Evolutionary conservation across 352 stramenopile species (phyloP).

Genomic region (Blastocystis sp.): DNA sequence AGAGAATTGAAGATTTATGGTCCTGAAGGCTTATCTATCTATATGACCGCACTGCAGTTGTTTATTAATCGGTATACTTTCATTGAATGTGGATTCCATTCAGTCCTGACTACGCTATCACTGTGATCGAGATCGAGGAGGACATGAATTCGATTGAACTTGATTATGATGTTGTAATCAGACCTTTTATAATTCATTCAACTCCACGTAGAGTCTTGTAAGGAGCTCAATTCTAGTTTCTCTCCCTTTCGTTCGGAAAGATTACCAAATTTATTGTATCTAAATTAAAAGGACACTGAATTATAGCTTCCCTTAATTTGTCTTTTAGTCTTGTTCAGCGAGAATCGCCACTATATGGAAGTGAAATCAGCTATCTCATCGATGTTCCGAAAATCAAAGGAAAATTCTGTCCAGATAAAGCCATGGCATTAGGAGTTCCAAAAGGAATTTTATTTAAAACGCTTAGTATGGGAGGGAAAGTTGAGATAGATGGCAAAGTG

Average conservation of each 20-base stretch:
- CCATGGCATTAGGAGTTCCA: neutral
- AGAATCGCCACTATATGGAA: neutral
- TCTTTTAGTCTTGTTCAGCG: neutral
- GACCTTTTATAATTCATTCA: neutral
- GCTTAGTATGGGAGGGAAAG: neutral
- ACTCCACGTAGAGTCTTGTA: neutral
- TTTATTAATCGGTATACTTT: constrained; percentile 39
- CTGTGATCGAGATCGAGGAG: neutral
- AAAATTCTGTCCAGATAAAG: constrained; percentile 36
- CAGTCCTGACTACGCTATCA: constrained; percentile 26
- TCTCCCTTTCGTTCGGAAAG: neutral
- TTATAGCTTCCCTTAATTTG: constrained; percentile 2
- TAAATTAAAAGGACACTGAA: neutral
- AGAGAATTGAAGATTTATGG: constrained; percentile 40
- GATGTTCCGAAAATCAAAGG: constrained; percentile 38
- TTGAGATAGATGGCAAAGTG: neutral
- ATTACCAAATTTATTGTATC: neutral
- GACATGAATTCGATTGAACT: neutral
- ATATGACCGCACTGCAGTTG: constrained; percentile 16
- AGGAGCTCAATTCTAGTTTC: neutral
- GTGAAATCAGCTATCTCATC: constrained; percentile 34
- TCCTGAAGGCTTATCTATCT: constrained; percentile 8
- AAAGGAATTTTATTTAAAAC: constrained; percentile 11
- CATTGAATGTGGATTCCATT: neutral
- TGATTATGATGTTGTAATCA: neutral